A percentile compares a stretch with the other conserved stretches of the same genome.
phyloP scores from a whole-genome alignment of 129 eudicot genomes.

The Solidago caesia region DNA sequence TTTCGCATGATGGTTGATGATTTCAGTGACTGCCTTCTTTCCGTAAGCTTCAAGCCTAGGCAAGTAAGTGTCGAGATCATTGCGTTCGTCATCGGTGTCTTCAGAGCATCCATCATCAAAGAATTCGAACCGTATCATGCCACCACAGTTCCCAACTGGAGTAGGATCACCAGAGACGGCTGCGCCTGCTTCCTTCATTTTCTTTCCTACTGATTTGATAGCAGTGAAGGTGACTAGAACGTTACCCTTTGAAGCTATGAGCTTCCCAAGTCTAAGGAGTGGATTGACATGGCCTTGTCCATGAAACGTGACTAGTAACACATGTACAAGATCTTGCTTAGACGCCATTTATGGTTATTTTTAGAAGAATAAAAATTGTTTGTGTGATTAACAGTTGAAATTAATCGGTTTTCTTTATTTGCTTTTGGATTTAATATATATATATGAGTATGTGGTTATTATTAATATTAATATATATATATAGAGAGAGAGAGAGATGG shows the following conservation, averaged over 20 bases:
- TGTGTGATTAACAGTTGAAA: too few species aligned
- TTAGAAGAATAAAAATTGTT: too few species aligned
- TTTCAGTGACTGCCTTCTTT: not conserved
- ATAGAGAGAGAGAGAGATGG: too few species aligned
- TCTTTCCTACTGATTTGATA: not conserved
- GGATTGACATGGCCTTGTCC: constrained; percentile 24
- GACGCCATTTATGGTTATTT: constrained; percentile 15
- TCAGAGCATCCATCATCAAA: constrained; percentile 14
- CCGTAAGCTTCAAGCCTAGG: constrained; percentile 2
- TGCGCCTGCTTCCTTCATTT: not conserved
- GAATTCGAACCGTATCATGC: constrained; percentile 28
- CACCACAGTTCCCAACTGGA: constrained; percentile 18
- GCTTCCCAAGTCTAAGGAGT: constrained; percentile 25
- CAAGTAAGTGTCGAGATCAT: constrained; percentile 3
- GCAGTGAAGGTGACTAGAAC: constrained; percentile 23
- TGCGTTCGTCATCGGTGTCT: not conserved
- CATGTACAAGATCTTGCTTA: constrained; percentile 1
- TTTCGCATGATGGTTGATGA: constrained; percentile 18
- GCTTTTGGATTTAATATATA: too few species aligned
- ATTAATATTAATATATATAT: too few species aligned
- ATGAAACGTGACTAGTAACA: constrained; percentile 19
- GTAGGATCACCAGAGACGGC: constrained; percentile 9
- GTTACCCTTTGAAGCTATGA: constrained; percentile 32
- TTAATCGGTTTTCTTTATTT: too few species aligned
- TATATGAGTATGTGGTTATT: too few species aligned